These are phyloP conservation scores for Aegilops sharonensis DNA, from an alignment of 176 grass and related monocot genomes.

Conservation along the genomic window DNA sequence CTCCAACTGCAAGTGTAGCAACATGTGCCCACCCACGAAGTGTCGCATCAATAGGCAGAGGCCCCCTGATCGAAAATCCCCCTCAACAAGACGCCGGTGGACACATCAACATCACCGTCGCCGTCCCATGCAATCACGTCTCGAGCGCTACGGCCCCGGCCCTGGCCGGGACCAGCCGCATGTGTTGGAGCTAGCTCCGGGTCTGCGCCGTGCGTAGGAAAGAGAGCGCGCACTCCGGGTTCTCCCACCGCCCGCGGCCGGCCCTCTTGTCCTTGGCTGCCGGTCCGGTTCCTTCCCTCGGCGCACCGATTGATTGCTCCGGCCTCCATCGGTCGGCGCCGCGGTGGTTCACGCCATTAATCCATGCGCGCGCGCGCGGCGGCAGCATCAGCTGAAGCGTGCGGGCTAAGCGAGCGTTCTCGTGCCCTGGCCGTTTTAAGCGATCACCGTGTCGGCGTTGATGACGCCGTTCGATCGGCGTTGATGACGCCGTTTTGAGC, in stretches of 20 bases:
- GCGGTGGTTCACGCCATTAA: not conserved
- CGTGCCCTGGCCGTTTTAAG: not conserved
- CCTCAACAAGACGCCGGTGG: not conserved
- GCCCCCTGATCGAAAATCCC: not conserved
- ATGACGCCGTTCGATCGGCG: not conserved
- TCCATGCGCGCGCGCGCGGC: too few relatives aligned
- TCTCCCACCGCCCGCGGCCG: not conserved
- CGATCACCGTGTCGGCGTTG: not conserved
- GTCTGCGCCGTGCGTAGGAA: not conserved
- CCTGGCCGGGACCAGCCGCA: too few relatives aligned
- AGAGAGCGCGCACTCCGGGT: too few relatives aligned
- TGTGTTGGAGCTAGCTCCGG: too few relatives aligned
- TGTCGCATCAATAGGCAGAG: not conserved
- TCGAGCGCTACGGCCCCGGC: not conserved
- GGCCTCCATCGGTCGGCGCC: too few relatives aligned
- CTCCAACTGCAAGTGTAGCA: not conserved
- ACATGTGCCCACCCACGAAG: not conserved
- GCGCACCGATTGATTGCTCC: not conserved
- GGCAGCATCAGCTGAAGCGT: not conserved
- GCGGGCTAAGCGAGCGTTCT: not conserved
- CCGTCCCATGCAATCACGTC: not conserved
- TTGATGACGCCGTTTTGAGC: not conserved
- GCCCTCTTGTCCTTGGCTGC: not conserved
- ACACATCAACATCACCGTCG: not conserved
- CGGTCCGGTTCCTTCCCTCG: not conserved